Evolutionary conservation across 345 rosid species (phyloP), one percentile per base, ranked within the genome.

Genomic region (Balakata baccata): DNA sequence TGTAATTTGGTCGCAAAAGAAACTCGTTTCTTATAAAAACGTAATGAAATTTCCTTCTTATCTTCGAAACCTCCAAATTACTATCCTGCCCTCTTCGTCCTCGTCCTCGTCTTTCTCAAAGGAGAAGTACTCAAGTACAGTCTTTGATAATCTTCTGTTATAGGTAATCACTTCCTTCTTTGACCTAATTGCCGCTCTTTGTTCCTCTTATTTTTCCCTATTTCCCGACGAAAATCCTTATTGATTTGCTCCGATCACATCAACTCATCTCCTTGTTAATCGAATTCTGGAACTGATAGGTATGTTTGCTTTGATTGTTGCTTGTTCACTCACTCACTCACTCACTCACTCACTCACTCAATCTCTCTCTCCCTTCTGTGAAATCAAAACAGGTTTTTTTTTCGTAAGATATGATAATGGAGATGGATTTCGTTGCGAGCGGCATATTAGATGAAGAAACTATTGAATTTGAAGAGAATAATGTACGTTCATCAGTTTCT

Each of bases 341-440:
- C 18, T 39, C 39, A 4, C 47, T 29, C 34, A 1, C 34, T 2
- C 34, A 18, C 22, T 66, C 37, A 18, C 2, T 51, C 13, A 38
- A 11, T 39, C 39, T 43, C 47, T 29, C 34, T 2, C 34, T 2
- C 34, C 2, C 34, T 29, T 29, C 34, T 29, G 34, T 29, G 34
- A 29, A 29, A 29, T 29, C 34, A 29, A 29, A 64, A 9, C 57
- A 34, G 38, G 41, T 37, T 51, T 11, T 12, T 41, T 57, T 52
- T 8, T 18, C 8, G 68, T 25, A 64, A 66, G 46, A 34, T 54
- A 51, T 49, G 72, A 78, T 74, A 77, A 86, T 87, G 98, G 95
- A 89, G 83, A 80, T 88, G 72, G 93, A 90, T 85, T 91, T 84
- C 70, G 85, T 80, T 60, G 59, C 68, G n/a, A 77, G 82, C 51